Conservation (phyloP, 1,284 basidiomycete species). For the Ceratobasidium sp. region DNA sequence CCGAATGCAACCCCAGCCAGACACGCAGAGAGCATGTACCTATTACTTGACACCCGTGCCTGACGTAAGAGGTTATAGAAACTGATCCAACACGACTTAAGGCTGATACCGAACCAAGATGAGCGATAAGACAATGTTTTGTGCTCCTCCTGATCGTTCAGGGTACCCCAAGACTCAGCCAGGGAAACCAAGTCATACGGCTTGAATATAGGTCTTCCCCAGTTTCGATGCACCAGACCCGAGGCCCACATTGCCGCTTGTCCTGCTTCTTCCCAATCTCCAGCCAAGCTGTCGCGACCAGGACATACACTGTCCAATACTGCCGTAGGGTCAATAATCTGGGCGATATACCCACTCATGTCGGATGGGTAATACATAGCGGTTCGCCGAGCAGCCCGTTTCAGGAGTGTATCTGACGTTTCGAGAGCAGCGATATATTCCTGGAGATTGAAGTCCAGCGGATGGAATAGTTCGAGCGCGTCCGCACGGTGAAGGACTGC, state of each 20-base stretch:
- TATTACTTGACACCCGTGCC: background rate
- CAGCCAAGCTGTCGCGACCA: background rate
- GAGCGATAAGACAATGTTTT: conserved; percentile 1
- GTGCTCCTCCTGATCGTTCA: background rate
- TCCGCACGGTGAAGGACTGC: conserved; percentile 2
- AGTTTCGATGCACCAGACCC: background rate
- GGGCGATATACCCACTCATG: background rate
- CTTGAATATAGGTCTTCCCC: background rate
- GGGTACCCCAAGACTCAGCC: conserved; percentile 17
- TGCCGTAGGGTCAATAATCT: background rate
- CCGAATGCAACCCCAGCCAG: background rate
- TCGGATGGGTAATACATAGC: conserved; percentile 7
- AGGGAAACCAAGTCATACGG: conserved; percentile 1
- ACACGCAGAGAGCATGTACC: background rate
- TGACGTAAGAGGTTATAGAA: background rate
- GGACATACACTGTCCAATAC: background rate
- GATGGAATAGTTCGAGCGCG: conserved; percentile 7
- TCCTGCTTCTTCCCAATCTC: background rate
- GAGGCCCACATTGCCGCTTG: conserved; percentile 8
- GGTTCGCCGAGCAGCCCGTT: conserved; percentile 13
- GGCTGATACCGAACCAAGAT: background rate
- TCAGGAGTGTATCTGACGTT: background rate
- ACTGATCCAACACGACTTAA: background rate
- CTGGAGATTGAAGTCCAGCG: background rate
- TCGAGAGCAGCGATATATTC: background rate